Evolutionary conservation across 768 basidiomycete genomes (phyloP).

Genomic region (Paxillus involutus): DNA sequence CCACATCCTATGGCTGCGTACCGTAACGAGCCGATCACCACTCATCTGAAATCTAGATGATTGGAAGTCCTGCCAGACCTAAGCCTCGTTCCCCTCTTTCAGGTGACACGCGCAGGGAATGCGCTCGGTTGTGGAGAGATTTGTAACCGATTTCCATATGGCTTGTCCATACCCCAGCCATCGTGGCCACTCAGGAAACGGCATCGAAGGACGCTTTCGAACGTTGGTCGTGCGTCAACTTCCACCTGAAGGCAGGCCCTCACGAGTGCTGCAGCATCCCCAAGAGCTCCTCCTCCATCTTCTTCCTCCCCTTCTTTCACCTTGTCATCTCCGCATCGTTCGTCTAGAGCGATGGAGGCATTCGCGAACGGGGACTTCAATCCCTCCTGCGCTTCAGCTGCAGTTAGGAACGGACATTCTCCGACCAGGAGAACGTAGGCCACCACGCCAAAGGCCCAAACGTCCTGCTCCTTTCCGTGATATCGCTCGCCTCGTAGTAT

Average conservation of each 20-base stretch:
- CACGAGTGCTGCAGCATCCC: conserved; percentile 84
- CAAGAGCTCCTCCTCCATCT: conserved; percentile 83
- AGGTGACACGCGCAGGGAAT: conserved; percentile 29
- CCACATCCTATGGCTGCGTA: conserved; percentile 11
- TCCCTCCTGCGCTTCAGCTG: conserved; percentile 88
- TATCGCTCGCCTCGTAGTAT: conserved; percentile 95
- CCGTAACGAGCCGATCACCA: conserved; percentile 3
- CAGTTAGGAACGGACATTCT: conserved; percentile 89
- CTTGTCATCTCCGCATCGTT: conserved; percentile 75
- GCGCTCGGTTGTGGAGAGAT: conserved; percentile 29
- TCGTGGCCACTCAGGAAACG: conserved; percentile 76
- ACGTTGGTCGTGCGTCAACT: conserved; percentile 75
- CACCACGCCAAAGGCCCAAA: conserved; percentile 98
- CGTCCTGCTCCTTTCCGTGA: conserved; percentile 94
- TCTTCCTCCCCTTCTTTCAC: conserved; percentile 71
- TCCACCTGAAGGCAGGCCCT: conserved; percentile 83
- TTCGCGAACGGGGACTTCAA: conserved; percentile 73
- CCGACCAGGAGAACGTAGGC: conserved; percentile 92
- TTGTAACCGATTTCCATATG: conserved; percentile 28
- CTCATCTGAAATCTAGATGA: background rate
- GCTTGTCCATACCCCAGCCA: conserved; percentile 61
- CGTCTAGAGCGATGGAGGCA: conserved; percentile 74
- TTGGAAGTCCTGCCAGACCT: conserved; percentile 6
- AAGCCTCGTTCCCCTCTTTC: conserved; percentile 17
- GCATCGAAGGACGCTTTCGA: conserved; percentile 77